Evolutionary conservation across 371 early-diverging fungal genomes (phyloP).

Genomic region (Saksenaea oblongispora): DNA sequence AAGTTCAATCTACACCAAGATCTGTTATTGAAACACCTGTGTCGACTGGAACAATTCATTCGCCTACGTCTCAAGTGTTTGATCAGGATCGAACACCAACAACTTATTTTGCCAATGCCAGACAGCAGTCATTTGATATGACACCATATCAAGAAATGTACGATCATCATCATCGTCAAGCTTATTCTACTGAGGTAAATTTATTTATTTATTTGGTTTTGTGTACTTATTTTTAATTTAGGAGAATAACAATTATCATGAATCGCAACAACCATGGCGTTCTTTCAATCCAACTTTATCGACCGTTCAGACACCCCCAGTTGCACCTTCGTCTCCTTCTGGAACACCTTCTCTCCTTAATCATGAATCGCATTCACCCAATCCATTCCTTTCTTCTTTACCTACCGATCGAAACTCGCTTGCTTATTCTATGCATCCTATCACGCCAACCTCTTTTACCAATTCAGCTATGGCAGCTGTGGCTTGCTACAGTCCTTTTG

Average conservation of each 20-base stretch:
- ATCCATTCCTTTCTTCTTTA: constrained; percentile 10
- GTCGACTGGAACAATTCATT: constrained; percentile 7
- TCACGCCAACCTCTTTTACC: neutral
- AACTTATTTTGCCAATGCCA: constrained; percentile 23
- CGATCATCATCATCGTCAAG: constrained; percentile 14
- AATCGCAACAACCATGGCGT: constrained; percentile 6
- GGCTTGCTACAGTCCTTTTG: constrained; percentile 7
- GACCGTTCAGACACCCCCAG: neutral
- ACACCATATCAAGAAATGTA: constrained; percentile 23
- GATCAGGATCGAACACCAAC: constrained; percentile 15
- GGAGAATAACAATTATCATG: constrained; percentile 10
- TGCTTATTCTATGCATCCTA: constrained; percentile 6
- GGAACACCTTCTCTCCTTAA: constrained; percentile 21
- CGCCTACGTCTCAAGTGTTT: constrained; percentile 11
- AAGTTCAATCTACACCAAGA: neutral
- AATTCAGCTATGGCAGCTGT: constrained; percentile 8
- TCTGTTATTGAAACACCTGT: constrained; percentile 18
- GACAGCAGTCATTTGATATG: constrained; percentile 21
- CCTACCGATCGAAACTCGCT: neutral
- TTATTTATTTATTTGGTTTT: neutral
- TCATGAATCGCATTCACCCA: constrained; percentile 14
- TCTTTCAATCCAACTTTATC: neutral
- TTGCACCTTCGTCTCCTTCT: constrained; percentile 11
- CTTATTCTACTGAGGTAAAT: constrained; percentile 15
- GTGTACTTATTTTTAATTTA: neutral